These are phyloP conservation scores for Abortiporus biennis DNA, from an alignment of 1,284 basidiomycete genomes.

Conservation along the genomic window DNA sequence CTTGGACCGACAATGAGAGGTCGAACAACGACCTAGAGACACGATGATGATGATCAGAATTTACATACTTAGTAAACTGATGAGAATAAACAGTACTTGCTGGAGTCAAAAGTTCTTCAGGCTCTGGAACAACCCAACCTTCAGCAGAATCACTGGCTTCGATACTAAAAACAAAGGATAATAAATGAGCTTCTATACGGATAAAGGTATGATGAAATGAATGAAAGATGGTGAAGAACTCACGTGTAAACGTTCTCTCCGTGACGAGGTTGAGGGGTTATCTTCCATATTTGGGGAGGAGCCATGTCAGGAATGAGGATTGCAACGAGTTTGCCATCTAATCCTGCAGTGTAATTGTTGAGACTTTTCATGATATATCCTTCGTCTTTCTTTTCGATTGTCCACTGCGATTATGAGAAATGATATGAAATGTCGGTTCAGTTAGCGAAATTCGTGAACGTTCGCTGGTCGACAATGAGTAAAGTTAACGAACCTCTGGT, in stretches of 20 bases:
- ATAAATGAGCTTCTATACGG: not conserved
- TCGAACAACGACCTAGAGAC: not conserved
- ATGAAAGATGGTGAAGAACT: too few relatives aligned
- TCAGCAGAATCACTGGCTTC: not conserved
- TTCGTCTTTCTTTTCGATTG: not conserved
- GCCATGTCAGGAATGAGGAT: not conserved
- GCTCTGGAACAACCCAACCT: not conserved
- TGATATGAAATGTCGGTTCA: too few relatives aligned
- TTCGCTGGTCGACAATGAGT: too few relatives aligned
- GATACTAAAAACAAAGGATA: not conserved
- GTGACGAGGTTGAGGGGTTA: slow-evolving; percentile 2
- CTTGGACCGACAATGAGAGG: not conserved
- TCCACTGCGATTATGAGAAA: too few relatives aligned
- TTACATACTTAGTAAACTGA: too few relatives aligned
- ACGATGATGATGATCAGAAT: too few relatives aligned
- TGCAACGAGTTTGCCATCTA: not conserved
- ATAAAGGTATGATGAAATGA: too few relatives aligned
- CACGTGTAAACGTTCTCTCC: slow-evolving; percentile 4
- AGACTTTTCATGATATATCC: not conserved
- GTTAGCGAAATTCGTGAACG: too few relatives aligned
- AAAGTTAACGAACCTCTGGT: not conserved
- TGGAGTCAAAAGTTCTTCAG: too few relatives aligned
- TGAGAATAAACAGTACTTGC: too few relatives aligned
- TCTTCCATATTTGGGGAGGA: not conserved
- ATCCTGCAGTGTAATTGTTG: not conserved